Conservation (phyloP, 2,329 filamentous ascomycete species). For the Claviceps sp. region DNA sequence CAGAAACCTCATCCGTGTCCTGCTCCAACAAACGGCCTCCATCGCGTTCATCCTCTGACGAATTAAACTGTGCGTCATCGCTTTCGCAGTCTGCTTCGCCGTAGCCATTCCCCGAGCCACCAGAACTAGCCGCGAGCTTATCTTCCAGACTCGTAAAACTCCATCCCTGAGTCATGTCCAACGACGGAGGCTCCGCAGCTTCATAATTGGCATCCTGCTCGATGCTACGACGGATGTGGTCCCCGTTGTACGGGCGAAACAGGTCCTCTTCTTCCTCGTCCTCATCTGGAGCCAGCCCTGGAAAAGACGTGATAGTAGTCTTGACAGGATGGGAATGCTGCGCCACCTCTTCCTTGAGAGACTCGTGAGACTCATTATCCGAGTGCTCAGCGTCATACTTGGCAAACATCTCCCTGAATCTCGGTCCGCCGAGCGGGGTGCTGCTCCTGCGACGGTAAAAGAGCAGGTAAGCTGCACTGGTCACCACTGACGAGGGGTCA, state of each 20-base stretch:
- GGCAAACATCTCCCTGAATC: conserved; percentile 57
- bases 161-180: conserved; percentile 29
- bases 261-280: conserved; percentile 18
- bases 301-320: conserved; percentile 17
- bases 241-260: conserved; percentile 19
- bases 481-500: conserved; percentile 51
- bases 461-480: conserved; percentile 73
- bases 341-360: conserved; percentile 58
- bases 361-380: conserved; percentile 30
- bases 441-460: conserved; percentile 86
- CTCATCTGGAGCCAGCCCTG: conserved; percentile 16
- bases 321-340: conserved; percentile 32
- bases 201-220: conserved; percentile 29
- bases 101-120: neutral
- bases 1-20: conserved; percentile 19
- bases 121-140: conserved; percentile 19
- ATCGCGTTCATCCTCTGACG: conserved; percentile 23
- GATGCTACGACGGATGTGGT: conserved; percentile 27
- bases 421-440: conserved; percentile 63
- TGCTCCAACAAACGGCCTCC: conserved; percentile 12
- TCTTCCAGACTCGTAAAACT: conserved; percentile 28
- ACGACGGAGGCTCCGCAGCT: conserved; percentile 15
- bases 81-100: conserved; percentile 24
- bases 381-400: conserved; percentile 39
- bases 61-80: conserved; percentile 30